A percentile compares a stretch with the other conserved stretches of the same genome.
phyloP scores from a whole-genome alignment of 257 asterid genomes.

The Solanum tarijense region DNA sequence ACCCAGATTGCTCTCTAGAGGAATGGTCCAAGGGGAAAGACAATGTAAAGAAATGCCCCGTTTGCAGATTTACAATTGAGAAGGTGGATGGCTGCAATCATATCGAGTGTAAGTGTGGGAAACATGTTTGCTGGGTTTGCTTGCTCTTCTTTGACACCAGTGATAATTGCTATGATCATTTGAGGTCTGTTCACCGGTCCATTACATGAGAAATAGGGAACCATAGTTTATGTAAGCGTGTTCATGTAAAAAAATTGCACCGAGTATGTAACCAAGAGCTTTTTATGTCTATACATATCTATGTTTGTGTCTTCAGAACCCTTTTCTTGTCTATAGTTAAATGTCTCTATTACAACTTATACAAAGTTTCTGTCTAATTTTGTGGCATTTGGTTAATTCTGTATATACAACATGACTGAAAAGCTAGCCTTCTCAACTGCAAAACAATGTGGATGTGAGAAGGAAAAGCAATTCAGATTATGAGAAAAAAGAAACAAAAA shows the following conservation, averaged over 20 bases:
- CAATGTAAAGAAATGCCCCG: slow-evolving; percentile 66
- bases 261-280: background rate
- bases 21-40: slow-evolving; percentile 76
- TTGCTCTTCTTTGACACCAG: slow-evolving; percentile 37
- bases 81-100: slow-evolving; percentile 94
- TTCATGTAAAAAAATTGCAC: background rate
- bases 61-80: slow-evolving; percentile 70
- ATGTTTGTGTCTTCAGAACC: background rate
- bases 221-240: background rate
- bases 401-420: background rate
- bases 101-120: slow-evolving; percentile 69
- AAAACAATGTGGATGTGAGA: background rate
- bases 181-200: slow-evolving; percentile 49
- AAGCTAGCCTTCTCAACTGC: background rate
- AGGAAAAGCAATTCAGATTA: background rate
- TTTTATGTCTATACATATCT: background rate
- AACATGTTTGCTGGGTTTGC: slow-evolving; percentile 85
- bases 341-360: background rate
- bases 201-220: slow-evolving; percentile 12
- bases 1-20: slow-evolving; percentile 70
- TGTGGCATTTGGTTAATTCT: background rate
- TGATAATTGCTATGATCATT: slow-evolving; percentile 58
- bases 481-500: background rate
- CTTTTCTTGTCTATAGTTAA: background rate
- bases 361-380: background rate